Conservation (phyloP, 306 rosid genomes). For the Aeschynomene evenia region DNA sequence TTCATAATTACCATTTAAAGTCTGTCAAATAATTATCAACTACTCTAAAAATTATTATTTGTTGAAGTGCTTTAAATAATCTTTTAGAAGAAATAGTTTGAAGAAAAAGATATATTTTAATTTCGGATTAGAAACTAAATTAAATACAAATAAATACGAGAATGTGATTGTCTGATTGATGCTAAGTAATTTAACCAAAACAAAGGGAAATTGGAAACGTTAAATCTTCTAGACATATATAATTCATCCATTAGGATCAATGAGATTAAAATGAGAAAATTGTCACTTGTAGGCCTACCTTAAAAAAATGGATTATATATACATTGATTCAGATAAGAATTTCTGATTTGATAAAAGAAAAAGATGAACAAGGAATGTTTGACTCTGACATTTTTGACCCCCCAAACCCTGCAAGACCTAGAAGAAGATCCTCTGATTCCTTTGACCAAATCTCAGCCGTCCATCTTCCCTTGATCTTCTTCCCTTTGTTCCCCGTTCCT, state of each 20-base stretch:
- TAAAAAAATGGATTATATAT: background rate
- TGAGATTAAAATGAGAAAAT: background rate
- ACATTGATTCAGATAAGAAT: too few relatives aligned
- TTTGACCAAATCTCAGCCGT: slow-evolving; percentile 69
- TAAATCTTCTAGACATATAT: too few relatives aligned
- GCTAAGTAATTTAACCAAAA: too few relatives aligned
- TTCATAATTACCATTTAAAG: background rate
- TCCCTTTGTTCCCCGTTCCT: background rate
- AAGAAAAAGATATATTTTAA: too few relatives aligned
- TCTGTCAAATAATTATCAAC: background rate
- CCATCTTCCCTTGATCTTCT: slow-evolving; percentile 29
- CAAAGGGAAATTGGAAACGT: background rate
- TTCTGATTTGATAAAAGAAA: slow-evolving; percentile 9
- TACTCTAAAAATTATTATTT: background rate
- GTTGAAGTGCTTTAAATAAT: too few relatives aligned
- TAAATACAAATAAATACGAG: too few relatives aligned
- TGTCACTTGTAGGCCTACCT: background rate
- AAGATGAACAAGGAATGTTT: slow-evolving; percentile 46
- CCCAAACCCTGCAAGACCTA: slow-evolving; percentile 26
- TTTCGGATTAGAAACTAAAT: too few relatives aligned
- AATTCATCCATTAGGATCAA: too few relatives aligned
- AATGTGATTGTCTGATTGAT: too few relatives aligned
- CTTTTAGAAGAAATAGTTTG: too few relatives aligned
- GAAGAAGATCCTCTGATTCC: slow-evolving; percentile 39
- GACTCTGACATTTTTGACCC: slow-evolving; percentile 57